Evolutionary conservation across 306 rosid species (phyloP).

Genomic region (Datisca glomerata): DNA sequence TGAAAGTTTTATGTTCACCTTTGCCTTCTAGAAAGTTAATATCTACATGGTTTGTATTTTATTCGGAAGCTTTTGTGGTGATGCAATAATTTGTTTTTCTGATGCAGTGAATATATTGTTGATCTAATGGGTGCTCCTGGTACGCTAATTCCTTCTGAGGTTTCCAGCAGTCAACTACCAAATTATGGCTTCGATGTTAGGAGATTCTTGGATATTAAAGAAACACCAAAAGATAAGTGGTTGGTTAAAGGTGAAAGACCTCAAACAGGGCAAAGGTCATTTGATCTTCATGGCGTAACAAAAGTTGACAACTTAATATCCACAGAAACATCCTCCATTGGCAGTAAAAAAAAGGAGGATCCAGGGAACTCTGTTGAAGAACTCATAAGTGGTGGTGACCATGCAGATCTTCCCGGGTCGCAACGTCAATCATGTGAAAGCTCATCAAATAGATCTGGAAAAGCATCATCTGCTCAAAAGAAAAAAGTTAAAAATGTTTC

Average conservation of each 20-base stretch:
- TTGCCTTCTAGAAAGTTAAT: no score
- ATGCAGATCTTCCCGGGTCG: slow-evolving; percentile 27
- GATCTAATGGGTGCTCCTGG: slow-evolving; percentile 99
- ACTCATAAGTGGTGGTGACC: slow-evolving; percentile 30
- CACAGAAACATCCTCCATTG: slow-evolving; percentile 33
- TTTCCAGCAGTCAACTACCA: slow-evolving; percentile 77
- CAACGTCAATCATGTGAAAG: slow-evolving; percentile 27
- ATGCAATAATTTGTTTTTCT: slow-evolving; percentile 21
- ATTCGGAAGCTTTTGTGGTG: slow-evolving; percentile 9
- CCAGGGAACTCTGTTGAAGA: slow-evolving; percentile 20
- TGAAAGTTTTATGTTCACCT: no score
- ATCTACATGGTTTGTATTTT: background rate
- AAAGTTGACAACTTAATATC: slow-evolving; percentile 26
- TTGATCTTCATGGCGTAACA: slow-evolving; percentile 24
- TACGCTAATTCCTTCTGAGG: slow-evolving; percentile 86
- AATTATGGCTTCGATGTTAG: slow-evolving; percentile 55
- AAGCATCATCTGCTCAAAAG: slow-evolving; percentile 62
- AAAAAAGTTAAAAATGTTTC: slow-evolving; percentile 80
- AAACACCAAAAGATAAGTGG: slow-evolving; percentile 26
- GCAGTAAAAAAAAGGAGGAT: slow-evolving; percentile 29
- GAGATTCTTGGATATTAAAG: slow-evolving; percentile 42
- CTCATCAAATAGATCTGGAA: slow-evolving; percentile 26
- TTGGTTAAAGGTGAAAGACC: slow-evolving; percentile 27
- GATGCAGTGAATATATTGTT: slow-evolving; percentile 89
- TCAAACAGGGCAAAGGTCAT: slow-evolving; percentile 23